Percentiles rank a stretch among this genome's conserved stretches.
These are phyloP conservation scores for Coprinopsis marcescibilis DNA, from an alignment of 768 basidiomycete species.

Conservation along the genomic window DNA sequence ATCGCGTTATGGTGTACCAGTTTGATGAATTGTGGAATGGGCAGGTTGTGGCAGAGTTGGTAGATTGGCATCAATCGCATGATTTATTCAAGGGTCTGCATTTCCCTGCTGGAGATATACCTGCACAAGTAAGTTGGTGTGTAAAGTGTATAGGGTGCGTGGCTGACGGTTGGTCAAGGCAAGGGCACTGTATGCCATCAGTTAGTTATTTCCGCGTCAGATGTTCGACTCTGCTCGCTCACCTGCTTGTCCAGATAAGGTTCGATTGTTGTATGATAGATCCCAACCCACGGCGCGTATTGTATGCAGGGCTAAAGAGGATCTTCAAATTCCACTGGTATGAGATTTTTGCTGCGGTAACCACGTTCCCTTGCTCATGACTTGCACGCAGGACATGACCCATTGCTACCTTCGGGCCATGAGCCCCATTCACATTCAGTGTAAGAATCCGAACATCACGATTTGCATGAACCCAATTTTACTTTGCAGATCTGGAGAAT, in stretches of 20 bases:
- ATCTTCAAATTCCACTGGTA: conserved; percentile 64
- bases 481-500: conserved; percentile 70
- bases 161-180: conserved; percentile 37
- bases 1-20: conserved; percentile 77
- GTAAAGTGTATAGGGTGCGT: background rate
- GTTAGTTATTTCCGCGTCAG: conserved; percentile 26
- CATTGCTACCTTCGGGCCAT: conserved; percentile 82
- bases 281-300: conserved; percentile 68
- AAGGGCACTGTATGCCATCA: conserved; percentile 61
- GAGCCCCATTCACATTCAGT: conserved; percentile 82
- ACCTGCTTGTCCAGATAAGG: conserved; percentile 47
- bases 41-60: conserved; percentile 70
- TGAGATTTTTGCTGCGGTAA: conserved; percentile 14
- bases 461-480: no score
- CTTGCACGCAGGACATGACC: conserved; percentile 59
- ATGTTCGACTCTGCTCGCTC: background rate
- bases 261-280: conserved; percentile 70
- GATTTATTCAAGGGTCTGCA: conserved; percentile 70
- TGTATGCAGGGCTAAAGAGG: conserved; percentile 53
- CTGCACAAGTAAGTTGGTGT: conserved; percentile 48
- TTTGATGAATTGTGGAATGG: conserved; percentile 81
- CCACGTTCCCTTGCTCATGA: background rate
- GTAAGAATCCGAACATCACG: conserved; percentile 28
- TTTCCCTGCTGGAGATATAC: conserved; percentile 67
- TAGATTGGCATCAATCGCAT: conserved; percentile 70